Conservation (phyloP, 2,329 filamentous ascomycete genomes). For the Aureobasidium sp. region DNA sequence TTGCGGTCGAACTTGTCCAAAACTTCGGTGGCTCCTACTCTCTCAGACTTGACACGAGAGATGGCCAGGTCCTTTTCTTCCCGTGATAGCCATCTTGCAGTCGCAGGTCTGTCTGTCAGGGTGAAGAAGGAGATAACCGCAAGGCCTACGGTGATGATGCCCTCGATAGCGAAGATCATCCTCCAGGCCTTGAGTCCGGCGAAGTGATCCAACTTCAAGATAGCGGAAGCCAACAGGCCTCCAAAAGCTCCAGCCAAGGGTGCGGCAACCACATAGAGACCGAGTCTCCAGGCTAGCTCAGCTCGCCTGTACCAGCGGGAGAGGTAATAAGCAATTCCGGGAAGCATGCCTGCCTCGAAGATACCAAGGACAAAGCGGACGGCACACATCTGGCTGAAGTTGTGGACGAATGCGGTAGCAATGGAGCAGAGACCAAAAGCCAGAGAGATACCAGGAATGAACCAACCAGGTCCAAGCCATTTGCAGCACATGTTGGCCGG, state of each 20-base stretch:
- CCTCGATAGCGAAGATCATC: conserved; percentile 68
- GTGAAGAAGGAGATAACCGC: conserved; percentile 56
- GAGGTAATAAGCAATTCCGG: conserved; percentile 60
- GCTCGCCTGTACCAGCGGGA: conserved; percentile 48
- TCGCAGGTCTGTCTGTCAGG: conserved; percentile 61
- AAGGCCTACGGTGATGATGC: conserved; percentile 54
- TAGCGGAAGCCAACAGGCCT: conserved; percentile 55
- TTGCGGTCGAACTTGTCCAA: conserved; percentile 55
- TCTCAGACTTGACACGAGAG: conserved; percentile 61
- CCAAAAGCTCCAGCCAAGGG: conserved; percentile 66
- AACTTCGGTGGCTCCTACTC: conserved; percentile 54
- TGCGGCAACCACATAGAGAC: conserved; percentile 63
- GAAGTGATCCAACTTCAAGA: conserved; percentile 54
- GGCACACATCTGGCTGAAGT: conserved; percentile 45
- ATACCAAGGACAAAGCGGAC: conserved; percentile 57
- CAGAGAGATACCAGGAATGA: conserved; percentile 55
- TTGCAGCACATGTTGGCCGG: conserved; percentile 64
- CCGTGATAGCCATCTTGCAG: conserved; percentile 57
- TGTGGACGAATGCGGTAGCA: conserved; percentile 57
- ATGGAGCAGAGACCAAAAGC: conserved; percentile 58
- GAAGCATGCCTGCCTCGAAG: conserved; percentile 68
- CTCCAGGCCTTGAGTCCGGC: conserved; percentile 54
- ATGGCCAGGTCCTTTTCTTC: conserved; percentile 62
- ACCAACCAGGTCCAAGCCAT: conserved; percentile 65
- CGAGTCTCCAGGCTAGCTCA: conserved; percentile 60